Conservation (phyloP, 2,329 filamentous ascomycete species). For the Xylariaceae sp. region DNA sequence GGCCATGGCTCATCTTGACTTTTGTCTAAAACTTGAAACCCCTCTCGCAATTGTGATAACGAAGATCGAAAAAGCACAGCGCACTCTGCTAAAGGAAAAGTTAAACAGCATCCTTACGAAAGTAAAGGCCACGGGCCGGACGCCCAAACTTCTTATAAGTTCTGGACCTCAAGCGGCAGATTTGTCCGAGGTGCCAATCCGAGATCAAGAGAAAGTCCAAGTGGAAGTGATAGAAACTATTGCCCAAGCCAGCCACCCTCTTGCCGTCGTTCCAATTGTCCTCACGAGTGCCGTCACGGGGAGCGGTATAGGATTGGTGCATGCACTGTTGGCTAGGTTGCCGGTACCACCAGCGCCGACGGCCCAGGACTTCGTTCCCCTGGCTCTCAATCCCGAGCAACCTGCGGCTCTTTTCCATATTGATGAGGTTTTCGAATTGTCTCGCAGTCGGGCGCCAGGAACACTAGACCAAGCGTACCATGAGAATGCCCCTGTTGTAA, state of each 20-base stretch:
- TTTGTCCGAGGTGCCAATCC: slow-evolving; percentile 50
- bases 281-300: slow-evolving; percentile 84
- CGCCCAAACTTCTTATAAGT: slow-evolving; percentile 65
- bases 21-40: slow-evolving; percentile 75
- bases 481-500: slow-evolving; percentile 56
- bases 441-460: slow-evolving; percentile 53
- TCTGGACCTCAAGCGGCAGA: slow-evolving; percentile 41
- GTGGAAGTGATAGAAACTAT: slow-evolving; percentile 48
- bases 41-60: slow-evolving; percentile 81
- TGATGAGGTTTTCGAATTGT: slow-evolving; percentile 80
- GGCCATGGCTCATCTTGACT: slow-evolving; percentile 71
- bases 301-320: slow-evolving; percentile 71
- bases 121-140: slow-evolving; percentile 69
- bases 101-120: slow-evolving; percentile 68
- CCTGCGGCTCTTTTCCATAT: slow-evolving; percentile 73
- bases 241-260: slow-evolving; percentile 36
- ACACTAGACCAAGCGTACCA: slow-evolving; percentile 18
- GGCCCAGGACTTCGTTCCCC: slow-evolving; percentile 49
- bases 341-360: slow-evolving; percentile 59
- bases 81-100: slow-evolving; percentile 60
- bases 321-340: slow-evolving; percentile 72
- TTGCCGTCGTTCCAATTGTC: slow-evolving; percentile 69
- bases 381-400: slow-evolving; percentile 52
- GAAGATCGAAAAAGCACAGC: slow-evolving; percentile 82
- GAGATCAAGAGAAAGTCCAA: slow-evolving; percentile 54